A percentile compares a stretch with the other conserved stretches of the same genome.
Evolutionary conservation across 2,329 filamentous ascomycete genomes (phyloP).

Genomic region (Tolypocladium tropicale): DNA sequence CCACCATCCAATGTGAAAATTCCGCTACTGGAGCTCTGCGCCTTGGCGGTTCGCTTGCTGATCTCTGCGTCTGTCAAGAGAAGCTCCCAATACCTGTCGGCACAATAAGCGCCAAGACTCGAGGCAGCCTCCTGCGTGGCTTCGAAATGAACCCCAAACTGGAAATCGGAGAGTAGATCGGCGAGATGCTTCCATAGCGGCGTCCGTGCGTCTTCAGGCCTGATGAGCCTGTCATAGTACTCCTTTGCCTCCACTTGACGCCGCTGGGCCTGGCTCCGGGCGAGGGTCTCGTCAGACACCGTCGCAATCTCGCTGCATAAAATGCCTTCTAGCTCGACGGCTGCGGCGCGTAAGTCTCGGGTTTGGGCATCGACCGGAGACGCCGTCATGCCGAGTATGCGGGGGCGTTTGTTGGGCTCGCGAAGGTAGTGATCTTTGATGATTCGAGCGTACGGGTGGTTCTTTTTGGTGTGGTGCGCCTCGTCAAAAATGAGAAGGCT

Average conservation of each 20-base stretch:
- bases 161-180: constrained; percentile 26
- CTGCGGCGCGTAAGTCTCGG: constrained; percentile 56
- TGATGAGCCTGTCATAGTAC: constrained; percentile 32
- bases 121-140: constrained; percentile 50
- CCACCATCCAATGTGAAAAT: constrained; percentile 9
- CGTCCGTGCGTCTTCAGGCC: constrained; percentile 45
- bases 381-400: constrained; percentile 92
- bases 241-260: constrained; percentile 39
- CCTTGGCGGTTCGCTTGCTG: constrained; percentile 45
- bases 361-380: constrained; percentile 81
- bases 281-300: constrained; percentile 30
- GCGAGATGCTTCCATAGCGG: constrained; percentile 50
- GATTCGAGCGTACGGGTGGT: constrained; percentile 81
- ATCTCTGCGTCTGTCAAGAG: constrained; percentile 53
- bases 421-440: constrained; percentile 75
- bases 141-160: constrained; percentile 46
- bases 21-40: constrained; percentile 29
- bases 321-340: constrained; percentile 62
- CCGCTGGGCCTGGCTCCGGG: constrained; percentile 10
- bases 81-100: constrained; percentile 71
- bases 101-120: constrained; percentile 72
- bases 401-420: constrained; percentile 46
- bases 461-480: constrained; percentile 91
- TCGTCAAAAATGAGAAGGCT: constrained; percentile 93
- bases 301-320: constrained; percentile 80